phyloP scores from a whole-genome alignment of 768 basidiomycete species.

The Goffeauzyma gilvescens region DNA sequence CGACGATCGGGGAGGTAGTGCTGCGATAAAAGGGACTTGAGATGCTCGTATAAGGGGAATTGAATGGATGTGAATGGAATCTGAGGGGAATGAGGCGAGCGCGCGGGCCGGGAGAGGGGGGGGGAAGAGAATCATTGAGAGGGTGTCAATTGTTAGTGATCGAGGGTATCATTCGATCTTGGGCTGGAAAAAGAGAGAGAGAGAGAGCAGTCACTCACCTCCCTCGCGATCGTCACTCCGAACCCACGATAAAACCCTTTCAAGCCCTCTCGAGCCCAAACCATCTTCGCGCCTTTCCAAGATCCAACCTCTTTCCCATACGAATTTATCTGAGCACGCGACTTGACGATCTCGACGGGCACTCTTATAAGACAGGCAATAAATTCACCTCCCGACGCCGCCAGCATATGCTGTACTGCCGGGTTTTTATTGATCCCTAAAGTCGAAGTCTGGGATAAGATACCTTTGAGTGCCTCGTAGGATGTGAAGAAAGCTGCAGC shows the following conservation, averaged over 20 bases:
- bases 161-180: too few relatives aligned
- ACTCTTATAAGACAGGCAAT: slow-evolving; percentile 79
- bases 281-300: slow-evolving; percentile 26
- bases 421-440: slow-evolving; percentile 37
- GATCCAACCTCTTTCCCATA: slow-evolving; percentile 38
- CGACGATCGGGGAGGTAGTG: slow-evolving; percentile 38
- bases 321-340: slow-evolving; percentile 65
- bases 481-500: slow-evolving; percentile 89
- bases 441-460: slow-evolving; percentile 42
- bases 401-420: slow-evolving; percentile 41
- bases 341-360: slow-evolving; percentile 91
- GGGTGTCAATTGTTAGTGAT: neutral
- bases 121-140: neutral
- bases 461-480: slow-evolving; percentile 70
- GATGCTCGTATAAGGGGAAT: slow-evolving; percentile 80
- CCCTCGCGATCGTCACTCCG: slow-evolving; percentile 53
- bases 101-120: too few relatives aligned
- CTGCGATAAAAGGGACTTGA: slow-evolving; percentile 50
- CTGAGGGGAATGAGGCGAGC: slow-evolving; percentile 35
- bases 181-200: neutral
- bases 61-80: slow-evolving; percentile 92
- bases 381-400: slow-evolving; percentile 41
- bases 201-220: slow-evolving; percentile 36
- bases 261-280: slow-evolving; percentile 43
- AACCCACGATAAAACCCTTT: slow-evolving; percentile 77